These are phyloP conservation scores for Pythium volutum DNA, from an alignment of 352 stramenopile genomes.

Conservation along the genomic window DNA sequence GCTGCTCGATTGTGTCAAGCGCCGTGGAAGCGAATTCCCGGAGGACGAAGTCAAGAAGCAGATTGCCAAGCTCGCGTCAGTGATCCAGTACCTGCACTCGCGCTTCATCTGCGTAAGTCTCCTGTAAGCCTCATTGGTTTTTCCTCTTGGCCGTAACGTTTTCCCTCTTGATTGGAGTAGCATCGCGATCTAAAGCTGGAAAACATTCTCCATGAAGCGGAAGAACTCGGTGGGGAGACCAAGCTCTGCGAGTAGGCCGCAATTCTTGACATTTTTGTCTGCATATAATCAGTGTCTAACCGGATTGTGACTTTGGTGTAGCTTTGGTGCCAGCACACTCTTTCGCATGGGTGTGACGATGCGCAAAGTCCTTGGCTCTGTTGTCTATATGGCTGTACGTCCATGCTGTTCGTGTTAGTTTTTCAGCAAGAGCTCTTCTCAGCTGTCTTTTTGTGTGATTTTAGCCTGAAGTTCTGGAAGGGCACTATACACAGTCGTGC, in stretches of 20 bases:
- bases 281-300: not conserved
- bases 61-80: slow-evolving; percentile 62
- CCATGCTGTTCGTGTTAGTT: not conserved
- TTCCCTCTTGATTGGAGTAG: slow-evolving; percentile 21
- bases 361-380: slow-evolving; percentile 72
- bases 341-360: slow-evolving; percentile 78
- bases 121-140: not conserved
- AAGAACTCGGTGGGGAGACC: slow-evolving; percentile 47
- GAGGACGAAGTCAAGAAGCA: slow-evolving; percentile 59
- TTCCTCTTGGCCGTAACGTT: not conserved
- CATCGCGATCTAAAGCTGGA: slow-evolving; percentile 81
- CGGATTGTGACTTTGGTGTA: slow-evolving; percentile 10
- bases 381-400: slow-evolving; percentile 83
- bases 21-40: slow-evolving; percentile 37
- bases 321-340: slow-evolving; percentile 75
- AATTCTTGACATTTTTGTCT: not conserved
- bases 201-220: slow-evolving; percentile 72
- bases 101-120: slow-evolving; percentile 72
- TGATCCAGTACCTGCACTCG: slow-evolving; percentile 78
- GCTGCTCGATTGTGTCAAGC: slow-evolving; percentile 64
- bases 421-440: not conserved
- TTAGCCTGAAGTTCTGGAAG: slow-evolving; percentile 63
- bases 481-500: slow-evolving; percentile 69
- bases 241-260: slow-evolving; percentile 85
- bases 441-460: not conserved